Conservation (phyloP, 495 filamentous ascomycete genomes). For the Letharia lupina region DNA sequence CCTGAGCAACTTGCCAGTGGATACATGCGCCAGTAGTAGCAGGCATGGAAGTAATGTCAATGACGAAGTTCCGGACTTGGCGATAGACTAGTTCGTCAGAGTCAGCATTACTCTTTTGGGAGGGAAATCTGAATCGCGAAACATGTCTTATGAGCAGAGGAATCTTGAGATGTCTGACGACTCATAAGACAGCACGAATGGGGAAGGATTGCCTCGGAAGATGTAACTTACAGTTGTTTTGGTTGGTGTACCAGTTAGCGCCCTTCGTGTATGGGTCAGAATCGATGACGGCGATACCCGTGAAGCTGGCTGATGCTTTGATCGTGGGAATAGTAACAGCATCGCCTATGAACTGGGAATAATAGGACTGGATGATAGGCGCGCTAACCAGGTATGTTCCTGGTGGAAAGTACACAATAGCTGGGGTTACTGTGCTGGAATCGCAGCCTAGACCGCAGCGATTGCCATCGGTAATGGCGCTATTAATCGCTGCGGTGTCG, state of each 20-base stretch:
- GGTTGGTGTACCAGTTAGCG: constrained; percentile 79
- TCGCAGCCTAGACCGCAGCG: constrained; percentile 75
- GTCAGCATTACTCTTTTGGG: no score
- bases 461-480: constrained; percentile 64
- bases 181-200: no score
- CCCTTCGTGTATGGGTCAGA: constrained; percentile 67
- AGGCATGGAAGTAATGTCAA: constrained; percentile 72
- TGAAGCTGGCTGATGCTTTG: constrained; percentile 63
- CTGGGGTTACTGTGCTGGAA: constrained; percentile 68
- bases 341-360: constrained; percentile 77
- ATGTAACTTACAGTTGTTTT: constrained; percentile 65
- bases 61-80: constrained; percentile 85
- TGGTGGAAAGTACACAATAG: constrained; percentile 72
- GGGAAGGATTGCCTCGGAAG: no score
- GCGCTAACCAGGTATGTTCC: constrained; percentile 65
- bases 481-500: constrained; percentile 84
- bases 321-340: constrained; percentile 59
- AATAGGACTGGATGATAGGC: constrained; percentile 66
- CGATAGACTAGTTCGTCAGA: constrained; percentile 54
- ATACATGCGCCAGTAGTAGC: constrained; percentile 63
- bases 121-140: no score
- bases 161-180: no score
- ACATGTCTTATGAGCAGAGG: no score
- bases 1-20: constrained; percentile 97
- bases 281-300: constrained; percentile 85